phyloP scores from a whole-genome alignment of 2,329 filamentous ascomycete genomes.

The Colletotrichum lini region DNA sequence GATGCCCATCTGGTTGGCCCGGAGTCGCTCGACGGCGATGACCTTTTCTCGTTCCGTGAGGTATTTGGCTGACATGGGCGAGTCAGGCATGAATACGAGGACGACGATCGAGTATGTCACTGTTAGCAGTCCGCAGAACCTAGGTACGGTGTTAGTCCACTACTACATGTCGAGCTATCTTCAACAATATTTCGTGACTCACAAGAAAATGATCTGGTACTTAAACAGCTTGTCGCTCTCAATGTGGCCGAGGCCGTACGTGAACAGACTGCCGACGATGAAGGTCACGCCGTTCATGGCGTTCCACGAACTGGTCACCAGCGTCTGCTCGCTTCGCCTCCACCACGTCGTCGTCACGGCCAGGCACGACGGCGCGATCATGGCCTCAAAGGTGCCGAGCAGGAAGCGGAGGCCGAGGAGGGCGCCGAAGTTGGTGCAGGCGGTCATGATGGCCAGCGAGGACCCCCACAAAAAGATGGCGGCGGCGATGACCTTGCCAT shows the following conservation, averaged over 20 bases:
- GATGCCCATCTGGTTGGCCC: slow-evolving; percentile 62
- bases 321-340: slow-evolving; percentile 65
- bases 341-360: slow-evolving; percentile 71
- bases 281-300: slow-evolving; percentile 69
- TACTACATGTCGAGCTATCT: background rate
- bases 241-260: slow-evolving; percentile 52
- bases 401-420: slow-evolving; percentile 62
- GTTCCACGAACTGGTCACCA: slow-evolving; percentile 64
- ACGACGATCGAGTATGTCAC: slow-evolving; percentile 64
- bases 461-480: slow-evolving; percentile 47
- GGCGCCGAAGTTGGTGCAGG: slow-evolving; percentile 62
- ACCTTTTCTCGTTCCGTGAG: slow-evolving; percentile 68
- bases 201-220: slow-evolving; percentile 48
- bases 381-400: slow-evolving; percentile 62
- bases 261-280: slow-evolving; percentile 55
- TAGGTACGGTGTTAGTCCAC: background rate
- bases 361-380: slow-evolving; percentile 66
- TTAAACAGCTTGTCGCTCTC: slow-evolving; percentile 39
- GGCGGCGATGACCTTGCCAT: slow-evolving; percentile 46
- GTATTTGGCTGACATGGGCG: slow-evolving; percentile 70
- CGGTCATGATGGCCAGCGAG: slow-evolving; percentile 60
- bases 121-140: slow-evolving; percentile 55
- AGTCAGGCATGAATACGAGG: slow-evolving; percentile 72
- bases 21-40: slow-evolving; percentile 69
- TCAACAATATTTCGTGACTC: background rate